These are phyloP conservation scores for Panaeolus cyanescens DNA, from an alignment of 768 basidiomycete species.

Conservation along the genomic window DNA sequence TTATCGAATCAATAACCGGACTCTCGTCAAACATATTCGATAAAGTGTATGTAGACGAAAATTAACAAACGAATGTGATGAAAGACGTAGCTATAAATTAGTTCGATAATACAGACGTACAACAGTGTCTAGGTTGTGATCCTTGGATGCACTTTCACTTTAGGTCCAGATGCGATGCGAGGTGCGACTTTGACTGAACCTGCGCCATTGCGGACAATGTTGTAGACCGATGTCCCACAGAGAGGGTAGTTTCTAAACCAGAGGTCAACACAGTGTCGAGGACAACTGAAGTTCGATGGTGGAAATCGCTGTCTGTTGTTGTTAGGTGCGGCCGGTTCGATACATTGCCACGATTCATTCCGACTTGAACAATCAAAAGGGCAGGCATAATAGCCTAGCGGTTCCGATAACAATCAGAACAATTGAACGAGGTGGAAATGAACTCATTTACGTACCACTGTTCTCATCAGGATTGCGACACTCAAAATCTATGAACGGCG, in stretches of 20 bases:
- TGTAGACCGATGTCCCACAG: background rate
- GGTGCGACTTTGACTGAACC: background rate
- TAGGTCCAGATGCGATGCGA: background rate
- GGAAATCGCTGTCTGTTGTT: background rate
- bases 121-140: background rate
- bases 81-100: background rate
- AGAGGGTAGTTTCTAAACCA: background rate
- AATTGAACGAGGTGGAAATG: background rate
- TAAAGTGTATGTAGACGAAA: too few relatives aligned
- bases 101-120: background rate
- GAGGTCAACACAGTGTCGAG: background rate
- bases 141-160: too few relatives aligned
- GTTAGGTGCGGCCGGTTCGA: background rate
- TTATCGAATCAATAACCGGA: too few relatives aligned
- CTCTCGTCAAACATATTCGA: too few relatives aligned
- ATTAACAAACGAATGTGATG: background rate
- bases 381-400: background rate
- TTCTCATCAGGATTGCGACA: background rate
- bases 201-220: background rate
- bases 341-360: background rate
- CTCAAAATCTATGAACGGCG: background rate
- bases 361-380: background rate
- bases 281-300: background rate
- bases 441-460: background rate
- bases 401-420: background rate